Evolutionary conservation across 352 stramenopile genomes (phyloP).

Genomic region (Phytophthora pisi): DNA sequence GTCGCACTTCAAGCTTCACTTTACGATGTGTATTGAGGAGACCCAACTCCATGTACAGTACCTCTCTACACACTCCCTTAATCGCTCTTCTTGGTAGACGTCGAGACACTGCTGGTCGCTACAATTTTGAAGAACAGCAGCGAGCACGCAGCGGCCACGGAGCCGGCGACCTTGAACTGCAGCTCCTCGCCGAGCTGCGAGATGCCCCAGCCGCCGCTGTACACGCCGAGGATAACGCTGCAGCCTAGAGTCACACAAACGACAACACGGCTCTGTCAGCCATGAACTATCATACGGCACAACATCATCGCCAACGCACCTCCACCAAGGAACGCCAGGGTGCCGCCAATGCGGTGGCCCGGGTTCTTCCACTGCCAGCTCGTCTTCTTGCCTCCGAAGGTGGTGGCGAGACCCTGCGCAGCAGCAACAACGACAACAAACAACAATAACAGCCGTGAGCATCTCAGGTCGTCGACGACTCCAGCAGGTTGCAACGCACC

Average conservation of each 20-base stretch:
- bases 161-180: slow-evolving; percentile 52
- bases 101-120: slow-evolving; percentile 3
- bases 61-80: neutral
- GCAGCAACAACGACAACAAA: neutral
- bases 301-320: slow-evolving; percentile 21
- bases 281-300: neutral
- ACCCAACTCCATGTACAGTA: too few species aligned
- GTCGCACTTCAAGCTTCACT: too few species aligned
- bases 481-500: slow-evolving; percentile 29
- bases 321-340: slow-evolving; percentile 55
- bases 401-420: slow-evolving; percentile 51
- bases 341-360: slow-evolving; percentile 61
- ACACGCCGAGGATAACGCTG: slow-evolving; percentile 54
- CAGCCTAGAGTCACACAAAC: slow-evolving; percentile 21
- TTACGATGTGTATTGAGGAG: too few species aligned
- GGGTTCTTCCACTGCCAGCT: slow-evolving; percentile 79
- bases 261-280: neutral
- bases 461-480: neutral
- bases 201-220: slow-evolving; percentile 59
- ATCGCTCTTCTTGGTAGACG: slow-evolving; percentile 12
- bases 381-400: slow-evolving; percentile 64
- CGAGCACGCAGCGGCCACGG: slow-evolving; percentile 47
- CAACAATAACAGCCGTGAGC: neutral
- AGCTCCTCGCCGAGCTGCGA: slow-evolving; percentile 50
- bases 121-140: slow-evolving; percentile 53